phyloP scores from a whole-genome alignment of 2,329 filamentous ascomycete species.

The Colletotrichum plurivorum region DNA sequence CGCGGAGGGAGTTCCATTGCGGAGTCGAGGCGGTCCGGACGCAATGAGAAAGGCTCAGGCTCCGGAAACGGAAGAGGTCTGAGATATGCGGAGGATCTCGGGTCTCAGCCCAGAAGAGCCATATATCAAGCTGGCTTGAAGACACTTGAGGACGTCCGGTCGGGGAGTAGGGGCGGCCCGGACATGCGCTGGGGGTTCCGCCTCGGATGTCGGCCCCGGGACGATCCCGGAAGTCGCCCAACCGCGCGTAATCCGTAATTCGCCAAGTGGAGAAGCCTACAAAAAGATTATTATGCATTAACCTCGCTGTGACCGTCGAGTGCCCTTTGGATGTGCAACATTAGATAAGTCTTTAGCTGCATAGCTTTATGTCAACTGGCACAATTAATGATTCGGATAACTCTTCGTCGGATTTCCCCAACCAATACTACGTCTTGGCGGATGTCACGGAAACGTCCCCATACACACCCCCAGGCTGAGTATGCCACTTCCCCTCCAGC shows the following conservation, averaged over 20 bases:
- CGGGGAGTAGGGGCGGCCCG: not conserved
- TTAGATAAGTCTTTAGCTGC: no score
- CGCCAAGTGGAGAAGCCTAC: slow-evolving; percentile 16
- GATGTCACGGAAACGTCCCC: no score
- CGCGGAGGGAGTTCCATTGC: slow-evolving; percentile 7
- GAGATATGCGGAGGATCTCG: not conserved
- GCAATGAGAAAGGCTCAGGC: no score
- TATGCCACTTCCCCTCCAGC: no score
- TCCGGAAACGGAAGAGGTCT: not conserved
- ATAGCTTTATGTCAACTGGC: no score
- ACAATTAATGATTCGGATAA: no score
- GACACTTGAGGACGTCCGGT: not conserved
- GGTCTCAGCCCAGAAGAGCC: not conserved
- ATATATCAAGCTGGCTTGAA: not conserved
- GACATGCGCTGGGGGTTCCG: not conserved
- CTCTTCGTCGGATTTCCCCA: no score
- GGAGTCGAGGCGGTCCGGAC: not conserved
- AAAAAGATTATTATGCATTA: not conserved
- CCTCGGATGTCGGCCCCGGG: slow-evolving; percentile 25
- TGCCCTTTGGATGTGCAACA: no score
- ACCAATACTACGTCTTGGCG: no score
- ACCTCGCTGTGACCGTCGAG: no score
- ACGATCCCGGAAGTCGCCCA: slow-evolving; percentile 25
- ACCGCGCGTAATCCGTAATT: not conserved
- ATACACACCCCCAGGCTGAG: no score